Conservation (phyloP, 805 yeast species). For the Naumovozyma dairenensis region DNA sequence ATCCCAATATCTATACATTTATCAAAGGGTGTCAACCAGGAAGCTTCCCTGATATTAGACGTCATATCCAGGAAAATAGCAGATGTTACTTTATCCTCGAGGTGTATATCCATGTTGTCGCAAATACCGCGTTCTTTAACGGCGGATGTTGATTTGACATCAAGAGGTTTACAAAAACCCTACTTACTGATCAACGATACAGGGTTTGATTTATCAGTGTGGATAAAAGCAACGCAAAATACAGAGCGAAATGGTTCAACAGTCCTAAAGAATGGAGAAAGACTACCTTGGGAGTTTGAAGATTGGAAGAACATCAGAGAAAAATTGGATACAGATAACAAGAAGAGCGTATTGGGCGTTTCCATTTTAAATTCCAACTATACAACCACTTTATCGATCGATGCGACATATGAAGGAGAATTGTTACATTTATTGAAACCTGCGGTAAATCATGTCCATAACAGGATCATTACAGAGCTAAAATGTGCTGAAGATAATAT, state of each 20-base stretch:
- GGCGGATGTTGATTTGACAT: slow-evolving; percentile 42
- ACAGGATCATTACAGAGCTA: slow-evolving; percentile 65
- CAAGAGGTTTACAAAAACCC: slow-evolving; percentile 75
- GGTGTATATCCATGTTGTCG: slow-evolving; percentile 67
- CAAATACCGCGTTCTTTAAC: slow-evolving; percentile 54
- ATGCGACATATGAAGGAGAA: slow-evolving; percentile 78
- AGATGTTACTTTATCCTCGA: slow-evolving; percentile 71
- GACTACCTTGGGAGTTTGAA: slow-evolving; percentile 81
- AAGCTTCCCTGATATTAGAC: slow-evolving; percentile 47
- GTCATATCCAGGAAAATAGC: slow-evolving; percentile 67
- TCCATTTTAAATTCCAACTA: slow-evolving; percentile 47
- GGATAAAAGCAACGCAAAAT: slow-evolving; percentile 50
- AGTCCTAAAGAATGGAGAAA: slow-evolving; percentile 38
- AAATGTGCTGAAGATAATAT: slow-evolving; percentile 64
- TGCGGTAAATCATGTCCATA: slow-evolving; percentile 50
- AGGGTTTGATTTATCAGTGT: slow-evolving; percentile 69
- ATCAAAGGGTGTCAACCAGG: slow-evolving; percentile 37
- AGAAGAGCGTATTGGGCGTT: slow-evolving; percentile 55
- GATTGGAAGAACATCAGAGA: slow-evolving; percentile 89
- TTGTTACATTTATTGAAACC: slow-evolving; percentile 62
- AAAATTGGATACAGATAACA: slow-evolving; percentile 55
- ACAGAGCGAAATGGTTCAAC: slow-evolving; percentile 24
- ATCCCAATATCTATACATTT: slow-evolving; percentile 74
- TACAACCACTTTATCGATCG: slow-evolving; percentile 42
- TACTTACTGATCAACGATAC: slow-evolving; percentile 76